phyloP scores from a whole-genome alignment of 2,329 filamentous ascomycete genomes.

The Hirsutella thompsonii region DNA sequence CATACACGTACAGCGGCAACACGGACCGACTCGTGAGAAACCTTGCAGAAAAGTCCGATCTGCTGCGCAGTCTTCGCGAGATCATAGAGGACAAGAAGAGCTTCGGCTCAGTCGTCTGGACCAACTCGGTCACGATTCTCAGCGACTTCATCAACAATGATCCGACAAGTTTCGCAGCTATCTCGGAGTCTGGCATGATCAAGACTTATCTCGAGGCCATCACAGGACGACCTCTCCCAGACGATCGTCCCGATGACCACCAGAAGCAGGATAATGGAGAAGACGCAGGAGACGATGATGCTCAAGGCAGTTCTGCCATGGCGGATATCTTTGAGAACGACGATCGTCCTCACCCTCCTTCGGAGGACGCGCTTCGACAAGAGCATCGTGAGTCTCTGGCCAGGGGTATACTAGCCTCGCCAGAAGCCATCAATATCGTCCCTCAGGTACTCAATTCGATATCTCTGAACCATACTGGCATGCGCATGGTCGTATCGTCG shows the following conservation, averaged over 20 bases:
- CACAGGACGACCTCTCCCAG: constrained; percentile 38
- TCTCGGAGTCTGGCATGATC: constrained; percentile 86
- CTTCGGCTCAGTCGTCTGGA: constrained; percentile 94
- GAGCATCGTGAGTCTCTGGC: constrained; percentile 37
- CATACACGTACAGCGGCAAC: constrained; percentile 55
- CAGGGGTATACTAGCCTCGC: constrained; percentile 68
- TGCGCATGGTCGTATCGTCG: constrained; percentile 77
- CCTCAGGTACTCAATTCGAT: constrained; percentile 87
- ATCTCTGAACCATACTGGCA: constrained; percentile 75
- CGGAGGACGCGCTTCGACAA: constrained; percentile 32
- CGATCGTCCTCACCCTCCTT: constrained; percentile 38
- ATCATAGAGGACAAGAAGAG: constrained; percentile 68
- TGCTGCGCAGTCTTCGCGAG: constrained; percentile 65
- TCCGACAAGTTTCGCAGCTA: constrained; percentile 90
- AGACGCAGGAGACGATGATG: constrained; percentile 20
- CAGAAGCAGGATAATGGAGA: constrained; percentile 17
- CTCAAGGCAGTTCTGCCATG: constrained; percentile 25
- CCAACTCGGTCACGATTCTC: constrained; percentile 79
- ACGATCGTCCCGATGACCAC: constrained; percentile 14
- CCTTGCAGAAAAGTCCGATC: constrained; percentile 79
- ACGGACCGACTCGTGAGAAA: constrained; percentile 86
- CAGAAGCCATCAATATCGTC: constrained; percentile 77
- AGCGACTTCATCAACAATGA: constrained; percentile 98
- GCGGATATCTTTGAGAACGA: constrained; percentile 22
- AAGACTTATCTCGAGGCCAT: constrained; percentile 76